phyloP scores from a whole-genome alignment of 805 yeast genomes.

The Trichomonascus vanleenenianus region DNA sequence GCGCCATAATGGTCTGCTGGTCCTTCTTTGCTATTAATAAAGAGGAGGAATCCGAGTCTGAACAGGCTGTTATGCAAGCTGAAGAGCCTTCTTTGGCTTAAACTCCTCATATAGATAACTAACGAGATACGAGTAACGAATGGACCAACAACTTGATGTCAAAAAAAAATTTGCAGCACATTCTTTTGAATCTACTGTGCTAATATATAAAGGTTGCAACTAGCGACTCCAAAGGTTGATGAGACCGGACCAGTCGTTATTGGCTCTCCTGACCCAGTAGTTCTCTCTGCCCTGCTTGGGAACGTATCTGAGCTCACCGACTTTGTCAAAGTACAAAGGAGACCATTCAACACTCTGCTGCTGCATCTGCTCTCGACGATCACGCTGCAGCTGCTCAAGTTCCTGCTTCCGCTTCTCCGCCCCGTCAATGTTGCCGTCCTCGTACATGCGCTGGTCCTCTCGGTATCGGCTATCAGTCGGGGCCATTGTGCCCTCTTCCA shows the following conservation, averaged over 20 bases:
- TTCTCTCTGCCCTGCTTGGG: slow-evolving; percentile 44
- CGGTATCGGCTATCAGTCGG: slow-evolving; percentile 86
- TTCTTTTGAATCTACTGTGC: too few relatives aligned
- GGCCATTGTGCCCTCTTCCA: slow-evolving; percentile 60
- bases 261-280: slow-evolving; percentile 75
- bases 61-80: slow-evolving; percentile 2
- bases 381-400: slow-evolving; percentile 76
- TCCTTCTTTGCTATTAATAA: slow-evolving; percentile 81
- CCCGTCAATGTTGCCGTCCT: slow-evolving; percentile 53
- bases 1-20: slow-evolving; percentile 71
- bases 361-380: slow-evolving; percentile 53
- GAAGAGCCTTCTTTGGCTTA: neutral
- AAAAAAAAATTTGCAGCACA: too few relatives aligned
- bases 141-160: neutral
- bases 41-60: slow-evolving; percentile 58
- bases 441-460: slow-evolving; percentile 76
- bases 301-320: slow-evolving; percentile 43
- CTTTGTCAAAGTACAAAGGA: slow-evolving; percentile 58
- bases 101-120: neutral
- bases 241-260: slow-evolving; percentile 25
- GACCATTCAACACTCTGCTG: slow-evolving; percentile 37
- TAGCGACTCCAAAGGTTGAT: slow-evolving; percentile 10
- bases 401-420: slow-evolving; percentile 66
- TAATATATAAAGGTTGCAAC: too few relatives aligned
- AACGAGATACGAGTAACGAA: neutral